phyloP scores from a whole-genome alignment of 805 yeast genomes.

The Grigorovia yakushimaensis region DNA sequence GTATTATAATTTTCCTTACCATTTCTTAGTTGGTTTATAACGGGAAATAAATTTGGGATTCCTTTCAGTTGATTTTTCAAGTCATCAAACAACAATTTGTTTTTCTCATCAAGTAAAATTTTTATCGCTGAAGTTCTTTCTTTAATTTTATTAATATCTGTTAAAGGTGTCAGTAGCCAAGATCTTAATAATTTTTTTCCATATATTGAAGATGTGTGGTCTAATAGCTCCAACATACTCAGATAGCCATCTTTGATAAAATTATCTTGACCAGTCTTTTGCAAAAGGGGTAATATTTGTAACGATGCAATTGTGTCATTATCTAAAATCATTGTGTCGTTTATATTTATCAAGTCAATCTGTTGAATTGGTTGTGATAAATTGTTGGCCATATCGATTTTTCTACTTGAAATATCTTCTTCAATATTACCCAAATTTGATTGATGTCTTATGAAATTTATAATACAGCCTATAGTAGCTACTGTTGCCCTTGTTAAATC shows the following conservation, averaged over 20 bases:
- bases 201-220: conserved; percentile 21
- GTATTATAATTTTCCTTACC: conserved; percentile 21
- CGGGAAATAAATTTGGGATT: conserved; percentile 24
- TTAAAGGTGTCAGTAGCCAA: conserved; percentile 31
- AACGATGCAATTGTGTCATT: conserved; percentile 18
- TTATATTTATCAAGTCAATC: conserved; percentile 5
- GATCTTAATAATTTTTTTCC: conserved; percentile 26
- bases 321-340: conserved; percentile 18
- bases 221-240: conserved; percentile 13
- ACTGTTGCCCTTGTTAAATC: conserved; percentile 5
- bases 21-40: conserved; percentile 12
- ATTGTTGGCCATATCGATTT: not conserved
- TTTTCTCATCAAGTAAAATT: conserved; percentile 14
- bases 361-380: not conserved
- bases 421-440: not conserved
- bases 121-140: conserved; percentile 26
- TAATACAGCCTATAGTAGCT: conserved; percentile 8
- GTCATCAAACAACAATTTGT: conserved; percentile 14
- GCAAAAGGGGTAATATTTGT: conserved; percentile 14
- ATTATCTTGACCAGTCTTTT: conserved; percentile 9
- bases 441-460: not conserved
- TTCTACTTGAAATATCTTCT: not conserved
- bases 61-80: conserved; percentile 15
- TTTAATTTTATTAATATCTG: conserved; percentile 19
- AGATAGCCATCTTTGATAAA: conserved; percentile 11